A percentile compares a stretch with the other conserved stretches of the same genome.
These are phyloP conservation scores for Extremus antarcticus DNA, from an alignment of 495 filamentous ascomycete species.

Conservation along the genomic window DNA sequence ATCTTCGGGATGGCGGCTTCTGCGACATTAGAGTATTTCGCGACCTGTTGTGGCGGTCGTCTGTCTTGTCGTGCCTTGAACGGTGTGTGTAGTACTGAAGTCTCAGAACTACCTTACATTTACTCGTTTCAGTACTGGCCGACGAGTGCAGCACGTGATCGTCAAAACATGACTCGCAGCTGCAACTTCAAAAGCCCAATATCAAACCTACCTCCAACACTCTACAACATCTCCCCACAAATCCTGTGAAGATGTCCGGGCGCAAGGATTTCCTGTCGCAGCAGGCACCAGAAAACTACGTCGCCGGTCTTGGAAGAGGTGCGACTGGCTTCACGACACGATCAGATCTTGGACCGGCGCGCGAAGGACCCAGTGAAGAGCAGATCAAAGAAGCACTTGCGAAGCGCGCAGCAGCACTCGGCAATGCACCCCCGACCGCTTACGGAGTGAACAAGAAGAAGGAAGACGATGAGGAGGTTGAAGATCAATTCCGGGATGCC, in stretches of 20 bases:
- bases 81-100: too few relatives aligned
- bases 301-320: slow-evolving; percentile 92
- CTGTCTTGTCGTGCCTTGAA: too few relatives aligned
- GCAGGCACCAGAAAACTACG: slow-evolving; percentile 93
- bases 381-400: slow-evolving; percentile 96
- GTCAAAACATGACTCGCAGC: background rate
- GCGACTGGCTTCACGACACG: slow-evolving; percentile 97
- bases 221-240: background rate
- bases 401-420: slow-evolving; percentile 76
- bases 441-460: slow-evolving; percentile 72
- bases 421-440: slow-evolving; percentile 65
- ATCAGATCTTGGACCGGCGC: slow-evolving; percentile 89
- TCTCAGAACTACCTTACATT: too few relatives aligned
- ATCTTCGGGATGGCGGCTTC: too few relatives aligned
- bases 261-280: slow-evolving; percentile 88
- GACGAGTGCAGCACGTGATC: background rate
- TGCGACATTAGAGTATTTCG: too few relatives aligned
- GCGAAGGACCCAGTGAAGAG: slow-evolving; percentile 93
- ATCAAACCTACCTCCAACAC: background rate
- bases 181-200: background rate
- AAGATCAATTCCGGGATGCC: slow-evolving; percentile 85
- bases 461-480: slow-evolving; percentile 51
- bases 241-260: slow-evolving; percentile 39
- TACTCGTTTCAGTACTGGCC: too few relatives aligned
- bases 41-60: too few relatives aligned